Percentiles rank a stretch among this genome's conserved stretches.
Evolutionary conservation across 2,329 filamentous ascomycete genomes (phyloP).

Genomic region (Diaporthe ampelina): DNA sequence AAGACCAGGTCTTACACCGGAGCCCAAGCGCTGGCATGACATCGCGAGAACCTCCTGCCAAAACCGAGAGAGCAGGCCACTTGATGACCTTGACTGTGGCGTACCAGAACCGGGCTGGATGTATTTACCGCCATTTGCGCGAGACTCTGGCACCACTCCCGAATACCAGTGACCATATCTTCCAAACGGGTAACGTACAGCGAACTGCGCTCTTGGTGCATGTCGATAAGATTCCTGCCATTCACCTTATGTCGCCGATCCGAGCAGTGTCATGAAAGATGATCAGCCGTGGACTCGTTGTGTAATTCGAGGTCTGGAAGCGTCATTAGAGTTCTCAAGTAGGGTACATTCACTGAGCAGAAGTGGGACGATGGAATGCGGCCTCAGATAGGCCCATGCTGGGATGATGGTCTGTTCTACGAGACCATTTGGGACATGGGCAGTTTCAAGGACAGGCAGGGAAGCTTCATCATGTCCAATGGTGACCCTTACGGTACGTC

Average conservation of each 20-base stretch:
- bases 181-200: neutral
- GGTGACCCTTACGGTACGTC: conserved; percentile 79
- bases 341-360: conserved; percentile 3
- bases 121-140: neutral
- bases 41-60: neutral
- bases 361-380: neutral
- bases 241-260: neutral
- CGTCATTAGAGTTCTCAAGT: neutral
- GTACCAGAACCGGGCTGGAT: neutral
- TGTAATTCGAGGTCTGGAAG: neutral
- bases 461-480: conserved; percentile 82
- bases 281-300: neutral
- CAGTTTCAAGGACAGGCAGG: conserved; percentile 71
- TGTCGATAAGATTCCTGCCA: neutral
- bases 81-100: neutral
- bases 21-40: neutral
- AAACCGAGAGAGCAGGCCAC: neutral
- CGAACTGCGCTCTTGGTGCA: no score
- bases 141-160: neutral
- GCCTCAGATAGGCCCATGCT: conserved; percentile 11
- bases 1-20: neutral
- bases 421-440: conserved; percentile 88
- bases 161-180: neutral
- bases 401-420: conserved; percentile 75
- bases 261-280: neutral